phyloP scores from a whole-genome alignment of 805 yeast species.

The Candida arabinofermentans region DNA sequence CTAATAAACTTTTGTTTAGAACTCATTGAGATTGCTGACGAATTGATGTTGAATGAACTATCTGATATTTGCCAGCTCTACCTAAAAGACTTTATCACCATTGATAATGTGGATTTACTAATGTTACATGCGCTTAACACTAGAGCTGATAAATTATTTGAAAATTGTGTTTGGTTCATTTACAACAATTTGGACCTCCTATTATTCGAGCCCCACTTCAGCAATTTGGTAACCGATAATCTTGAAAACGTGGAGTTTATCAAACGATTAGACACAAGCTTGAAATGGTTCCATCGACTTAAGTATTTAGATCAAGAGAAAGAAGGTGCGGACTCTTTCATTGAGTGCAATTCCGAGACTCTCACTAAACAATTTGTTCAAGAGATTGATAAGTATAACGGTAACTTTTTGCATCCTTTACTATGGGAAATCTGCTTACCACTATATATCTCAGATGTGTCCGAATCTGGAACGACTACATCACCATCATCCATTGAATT shows the following conservation, averaged over 20 bases:
- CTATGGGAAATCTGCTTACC: constrained; percentile 27
- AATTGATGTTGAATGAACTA: constrained; percentile 54
- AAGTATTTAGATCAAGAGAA: constrained; percentile 22
- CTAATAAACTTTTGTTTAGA: constrained; percentile 55
- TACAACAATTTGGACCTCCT: constrained; percentile 61
- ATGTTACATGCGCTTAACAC: constrained; percentile 50
- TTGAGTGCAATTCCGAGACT: constrained; percentile 25
- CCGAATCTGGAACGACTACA: background rate
- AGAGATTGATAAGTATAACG: constrained; percentile 36
- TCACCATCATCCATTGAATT: background rate
- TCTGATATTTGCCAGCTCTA: constrained; percentile 59
- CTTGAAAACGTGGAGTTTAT: constrained; percentile 13
- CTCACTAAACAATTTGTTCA: constrained; percentile 33
- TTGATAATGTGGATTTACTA: constrained; percentile 58
- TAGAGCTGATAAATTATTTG: constrained; percentile 51
- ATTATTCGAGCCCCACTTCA: constrained; percentile 43
- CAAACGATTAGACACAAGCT: constrained; percentile 28
- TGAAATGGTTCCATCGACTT: constrained; percentile 32
- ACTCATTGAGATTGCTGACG: constrained; percentile 58
- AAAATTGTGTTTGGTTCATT: constrained; percentile 64
- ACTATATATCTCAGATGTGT: constrained; percentile 9
- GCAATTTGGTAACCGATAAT: constrained; percentile 29
- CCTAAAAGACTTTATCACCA: constrained; percentile 49
- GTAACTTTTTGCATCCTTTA: constrained; percentile 35
- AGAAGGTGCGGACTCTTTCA: constrained; percentile 6